Conservation (phyloP, 768 basidiomycete genomes). For the Amanita pallidorosea region DNA sequence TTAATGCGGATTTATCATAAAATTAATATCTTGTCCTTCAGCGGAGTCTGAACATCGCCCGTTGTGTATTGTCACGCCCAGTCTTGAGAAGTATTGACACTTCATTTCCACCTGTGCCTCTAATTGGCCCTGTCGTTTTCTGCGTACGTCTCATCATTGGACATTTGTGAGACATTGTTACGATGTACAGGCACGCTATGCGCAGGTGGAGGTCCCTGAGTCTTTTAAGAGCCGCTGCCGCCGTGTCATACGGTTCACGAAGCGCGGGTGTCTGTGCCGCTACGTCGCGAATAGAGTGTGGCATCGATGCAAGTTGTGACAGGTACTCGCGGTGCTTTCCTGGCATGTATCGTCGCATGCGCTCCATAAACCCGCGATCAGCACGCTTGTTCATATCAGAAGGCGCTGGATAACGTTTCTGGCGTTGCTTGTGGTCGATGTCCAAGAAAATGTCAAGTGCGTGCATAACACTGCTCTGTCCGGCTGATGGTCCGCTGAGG, state of each 20-base stretch:
- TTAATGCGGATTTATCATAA: background rate
- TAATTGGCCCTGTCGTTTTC: slow-evolving; percentile 38
- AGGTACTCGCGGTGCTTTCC: slow-evolving; percentile 84
- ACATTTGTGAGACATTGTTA: slow-evolving; percentile 67
- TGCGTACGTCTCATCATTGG: slow-evolving; percentile 43
- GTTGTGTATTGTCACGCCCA: slow-evolving; percentile 77
- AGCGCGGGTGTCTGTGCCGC: slow-evolving; percentile 47
- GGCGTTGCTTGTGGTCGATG: slow-evolving; percentile 76
- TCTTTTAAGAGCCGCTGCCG: slow-evolving; percentile 67
- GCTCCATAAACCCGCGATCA: slow-evolving; percentile 77
- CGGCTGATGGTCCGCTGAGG: slow-evolving; percentile 84
- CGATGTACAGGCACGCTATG: slow-evolving; percentile 79
- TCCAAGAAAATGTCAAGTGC: slow-evolving; percentile 80
- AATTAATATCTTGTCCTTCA: background rate
- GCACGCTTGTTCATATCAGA: slow-evolving; percentile 55
- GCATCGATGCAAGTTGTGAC: slow-evolving; percentile 44
- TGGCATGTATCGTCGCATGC: slow-evolving; percentile 95
- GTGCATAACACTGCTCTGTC: slow-evolving; percentile 88
- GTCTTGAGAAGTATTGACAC: slow-evolving; percentile 77
- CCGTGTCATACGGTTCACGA: slow-evolving; percentile 69
- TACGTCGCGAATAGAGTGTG: slow-evolving; percentile 52
- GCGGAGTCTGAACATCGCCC: slow-evolving; percentile 39
- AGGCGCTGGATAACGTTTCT: slow-evolving; percentile 57
- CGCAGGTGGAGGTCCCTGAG: slow-evolving; percentile 86
- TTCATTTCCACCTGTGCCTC: slow-evolving; percentile 87